These are phyloP conservation scores for Petunia secreta DNA, from an alignment of 257 asterid genomes.

Conservation along the genomic window DNA sequence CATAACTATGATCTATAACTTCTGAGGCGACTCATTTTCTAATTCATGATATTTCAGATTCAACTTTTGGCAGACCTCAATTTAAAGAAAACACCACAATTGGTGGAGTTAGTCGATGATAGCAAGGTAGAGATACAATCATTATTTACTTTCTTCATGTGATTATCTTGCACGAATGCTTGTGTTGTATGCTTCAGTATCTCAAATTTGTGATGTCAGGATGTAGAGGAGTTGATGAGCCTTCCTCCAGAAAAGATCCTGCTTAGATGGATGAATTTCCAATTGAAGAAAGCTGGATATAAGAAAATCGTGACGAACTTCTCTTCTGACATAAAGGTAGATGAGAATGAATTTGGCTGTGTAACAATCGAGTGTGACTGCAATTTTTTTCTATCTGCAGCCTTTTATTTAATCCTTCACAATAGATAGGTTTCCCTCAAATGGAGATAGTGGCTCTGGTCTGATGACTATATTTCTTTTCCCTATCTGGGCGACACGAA, in stretches of 20 bases:
- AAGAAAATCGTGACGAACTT: constrained; percentile 79
- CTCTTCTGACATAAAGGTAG: constrained; percentile 96
- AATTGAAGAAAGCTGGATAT: constrained; percentile 82
- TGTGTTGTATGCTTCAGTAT: constrained; percentile 12
- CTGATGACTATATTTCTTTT: constrained; percentile 5
- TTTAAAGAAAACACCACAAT: constrained; percentile 86
- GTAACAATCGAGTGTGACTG: not conserved
- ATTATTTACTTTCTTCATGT: constrained; percentile 24
- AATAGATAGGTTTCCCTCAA: not conserved
- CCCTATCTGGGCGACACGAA: constrained; percentile 8
- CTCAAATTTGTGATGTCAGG: constrained; percentile 52
- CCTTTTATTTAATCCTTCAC: constrained; percentile 11
- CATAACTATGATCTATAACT: not conserved
- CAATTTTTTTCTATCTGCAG: not conserved
- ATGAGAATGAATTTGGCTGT: constrained; percentile 25
- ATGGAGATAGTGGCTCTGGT: not conserved
- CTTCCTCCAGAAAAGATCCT: constrained; percentile 91
- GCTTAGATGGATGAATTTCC: constrained; percentile 98
- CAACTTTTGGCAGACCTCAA: constrained; percentile 96
- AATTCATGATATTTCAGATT: constrained; percentile 22
- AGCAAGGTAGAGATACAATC: constrained; percentile 62
- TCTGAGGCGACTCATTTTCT: constrained; percentile 14
- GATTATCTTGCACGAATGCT: constrained; percentile 13
- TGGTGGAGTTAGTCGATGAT: constrained; percentile 93
- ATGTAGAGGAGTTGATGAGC: constrained; percentile 94